phyloP scores from a whole-genome alignment of 305 asterid genomes.

The Coffea humblotiana region DNA sequence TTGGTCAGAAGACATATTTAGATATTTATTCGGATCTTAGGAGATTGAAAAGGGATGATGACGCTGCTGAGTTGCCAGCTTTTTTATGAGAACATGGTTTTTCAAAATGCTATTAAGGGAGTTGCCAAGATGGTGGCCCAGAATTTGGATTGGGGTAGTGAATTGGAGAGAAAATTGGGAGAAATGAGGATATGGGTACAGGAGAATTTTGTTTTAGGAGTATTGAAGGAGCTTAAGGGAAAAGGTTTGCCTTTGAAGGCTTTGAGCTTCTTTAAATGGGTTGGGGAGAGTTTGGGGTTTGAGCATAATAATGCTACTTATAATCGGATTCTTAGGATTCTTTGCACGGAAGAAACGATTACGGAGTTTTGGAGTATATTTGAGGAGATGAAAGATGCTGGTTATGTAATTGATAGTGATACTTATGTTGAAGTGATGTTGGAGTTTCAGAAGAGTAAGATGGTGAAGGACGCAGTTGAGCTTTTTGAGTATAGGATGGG shows the following conservation, averaged over 20 bases:
- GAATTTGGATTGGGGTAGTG: slow-evolving; percentile 52
- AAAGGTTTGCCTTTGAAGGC: slow-evolving; percentile 58
- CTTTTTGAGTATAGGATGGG: slow-evolving; percentile 93
- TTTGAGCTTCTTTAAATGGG: slow-evolving; percentile 73
- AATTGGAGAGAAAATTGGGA: slow-evolving; percentile 52
- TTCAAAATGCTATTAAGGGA: slow-evolving; percentile 65
- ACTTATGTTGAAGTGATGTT: slow-evolving; percentile 75
- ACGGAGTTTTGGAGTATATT: slow-evolving; percentile 64
- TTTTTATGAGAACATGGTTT: slow-evolving; percentile 60
- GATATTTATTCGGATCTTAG: slow-evolving; percentile 49
- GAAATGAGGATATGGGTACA: slow-evolving; percentile 48
- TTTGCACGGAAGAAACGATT: slow-evolving; percentile 66
- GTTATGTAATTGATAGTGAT: slow-evolving; percentile 82
- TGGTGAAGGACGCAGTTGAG: slow-evolving; percentile 66
- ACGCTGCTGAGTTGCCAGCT: slow-evolving; percentile 66
- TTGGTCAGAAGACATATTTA: slow-evolving; percentile 71
- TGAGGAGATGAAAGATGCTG: slow-evolving; percentile 58
- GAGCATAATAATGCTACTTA: slow-evolving; percentile 69
- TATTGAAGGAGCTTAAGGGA: slow-evolving; percentile 74
- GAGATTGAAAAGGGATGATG: slow-evolving; percentile 56
- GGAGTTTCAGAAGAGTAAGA: slow-evolving; percentile 71
- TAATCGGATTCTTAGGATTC: slow-evolving; percentile 78
- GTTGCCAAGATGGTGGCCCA: slow-evolving; percentile 52
- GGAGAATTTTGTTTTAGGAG: slow-evolving; percentile 70
- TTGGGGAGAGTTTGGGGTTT: slow-evolving; percentile 43